These are phyloP conservation scores for Aegilops bicornis DNA, from an alignment of 176 grass and related monocot species.

Conservation along the genomic window DNA sequence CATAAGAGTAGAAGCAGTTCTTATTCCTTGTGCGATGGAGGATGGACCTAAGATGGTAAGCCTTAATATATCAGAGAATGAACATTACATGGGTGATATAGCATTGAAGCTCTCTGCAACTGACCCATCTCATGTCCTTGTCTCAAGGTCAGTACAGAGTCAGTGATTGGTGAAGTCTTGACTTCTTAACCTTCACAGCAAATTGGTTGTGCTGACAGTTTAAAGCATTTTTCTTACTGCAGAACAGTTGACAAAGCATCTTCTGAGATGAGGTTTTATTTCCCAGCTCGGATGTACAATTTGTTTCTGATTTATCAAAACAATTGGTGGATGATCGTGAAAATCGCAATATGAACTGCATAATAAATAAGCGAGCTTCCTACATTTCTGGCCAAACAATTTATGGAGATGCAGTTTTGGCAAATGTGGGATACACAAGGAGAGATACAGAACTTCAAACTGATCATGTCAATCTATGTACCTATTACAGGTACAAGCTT, in stretches of 20 bases:
- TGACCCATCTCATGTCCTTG: slow-evolving; percentile 66
- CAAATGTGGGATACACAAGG: slow-evolving; percentile 84
- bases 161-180: slow-evolving; percentile 16
- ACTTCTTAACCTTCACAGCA: background rate
- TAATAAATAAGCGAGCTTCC: slow-evolving; percentile 73
- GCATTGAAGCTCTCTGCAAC: slow-evolving; percentile 53
- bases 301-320: slow-evolving; percentile 45
- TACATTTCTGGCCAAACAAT: slow-evolving; percentile 91
- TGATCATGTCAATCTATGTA: slow-evolving; percentile 72
- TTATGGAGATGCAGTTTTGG: slow-evolving; percentile 85
- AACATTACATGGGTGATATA: slow-evolving; percentile 85
- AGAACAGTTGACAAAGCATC: slow-evolving; percentile 94
- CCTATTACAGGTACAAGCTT: slow-evolving; percentile 72
- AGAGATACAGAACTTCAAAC: slow-evolving; percentile 62
- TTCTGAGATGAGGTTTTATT: slow-evolving; percentile 90
- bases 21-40: slow-evolving; percentile 60
- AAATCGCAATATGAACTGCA: slow-evolving; percentile 27
- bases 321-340: slow-evolving; percentile 17
- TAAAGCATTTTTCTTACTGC: slow-evolving; percentile 41
- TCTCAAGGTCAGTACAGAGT: slow-evolving; percentile 61
- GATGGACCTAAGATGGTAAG: slow-evolving; percentile 49
- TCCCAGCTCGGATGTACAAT: slow-evolving; percentile 47
- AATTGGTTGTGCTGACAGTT: slow-evolving; percentile 27
- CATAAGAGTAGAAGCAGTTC: slow-evolving; percentile 51
- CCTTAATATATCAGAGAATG: slow-evolving; percentile 51